These are phyloP conservation scores for Lichtheimia hyalospora DNA, from an alignment of 371 early-diverging fungal genomes.

Conservation along the genomic window DNA sequence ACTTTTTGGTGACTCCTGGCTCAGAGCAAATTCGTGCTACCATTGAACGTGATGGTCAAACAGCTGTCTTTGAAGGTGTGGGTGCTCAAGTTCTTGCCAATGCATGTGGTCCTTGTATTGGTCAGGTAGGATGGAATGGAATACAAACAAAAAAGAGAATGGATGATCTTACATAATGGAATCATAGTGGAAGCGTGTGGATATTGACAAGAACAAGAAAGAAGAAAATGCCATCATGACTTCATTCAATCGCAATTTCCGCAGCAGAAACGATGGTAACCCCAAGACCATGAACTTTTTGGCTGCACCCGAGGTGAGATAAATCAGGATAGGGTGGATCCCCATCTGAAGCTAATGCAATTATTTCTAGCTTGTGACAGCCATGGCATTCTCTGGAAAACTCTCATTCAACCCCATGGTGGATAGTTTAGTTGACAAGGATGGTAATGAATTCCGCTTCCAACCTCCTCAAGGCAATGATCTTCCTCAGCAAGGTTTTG, in stretches of 20 bases:
- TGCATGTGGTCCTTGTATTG: conserved; percentile 90
- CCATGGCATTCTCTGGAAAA: conserved; percentile 88
- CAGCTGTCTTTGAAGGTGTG: conserved; percentile 74
- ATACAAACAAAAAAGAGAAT: not conserved
- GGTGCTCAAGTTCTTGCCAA: conserved; percentile 90
- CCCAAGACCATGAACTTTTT: conserved; percentile 93
- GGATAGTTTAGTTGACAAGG: conserved; percentile 71
- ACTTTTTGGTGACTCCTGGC: conserved; percentile 93
- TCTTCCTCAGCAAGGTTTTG: conserved; percentile 86
- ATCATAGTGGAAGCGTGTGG: conserved; percentile 87
- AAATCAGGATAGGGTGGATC: not conserved
- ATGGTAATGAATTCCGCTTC: conserved; percentile 79
- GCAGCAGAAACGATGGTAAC: conserved; percentile 94
- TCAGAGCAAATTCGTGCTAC: conserved; percentile 97
- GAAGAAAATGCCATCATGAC: conserved; percentile 90
- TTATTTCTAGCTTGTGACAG: conserved; percentile 80
- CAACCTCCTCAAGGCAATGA: conserved; percentile 84
- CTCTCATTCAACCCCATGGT: conserved; percentile 91
- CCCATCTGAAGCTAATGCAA: not conserved
- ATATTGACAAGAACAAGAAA: conserved; percentile 53
- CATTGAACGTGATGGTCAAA: conserved; percentile 91
- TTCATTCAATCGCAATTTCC: conserved; percentile 97
- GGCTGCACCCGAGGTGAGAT: conserved; percentile 83
- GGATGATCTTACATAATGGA: not conserved
- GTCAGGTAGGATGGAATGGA: conserved; percentile 55